phyloP scores from a whole-genome alignment of 257 asterid species.

The Scutellaria galericulata region DNA sequence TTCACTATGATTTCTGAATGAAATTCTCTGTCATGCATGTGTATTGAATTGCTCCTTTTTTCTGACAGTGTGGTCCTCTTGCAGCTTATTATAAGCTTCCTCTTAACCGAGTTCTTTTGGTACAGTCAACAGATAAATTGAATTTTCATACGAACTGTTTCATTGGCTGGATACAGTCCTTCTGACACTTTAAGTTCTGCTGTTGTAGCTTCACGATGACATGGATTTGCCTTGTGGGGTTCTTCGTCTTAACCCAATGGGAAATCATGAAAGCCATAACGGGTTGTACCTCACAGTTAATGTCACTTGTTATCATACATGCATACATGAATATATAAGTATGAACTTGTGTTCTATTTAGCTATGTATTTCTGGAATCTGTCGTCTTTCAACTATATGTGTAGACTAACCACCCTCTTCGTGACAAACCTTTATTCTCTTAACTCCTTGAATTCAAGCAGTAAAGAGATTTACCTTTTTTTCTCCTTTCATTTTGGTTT shows the following conservation, averaged over 20 bases:
- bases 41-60: conserved; percentile 29
- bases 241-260: conserved; percentile 82
- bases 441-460: neutral
- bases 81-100: conserved; percentile 98
- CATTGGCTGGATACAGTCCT: conserved; percentile 17
- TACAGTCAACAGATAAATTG: conserved; percentile 33
- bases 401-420: neutral
- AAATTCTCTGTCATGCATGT: neutral
- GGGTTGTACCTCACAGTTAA: conserved; percentile 42
- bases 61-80: conserved; percentile 83
- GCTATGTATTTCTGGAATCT: conserved; percentile 19
- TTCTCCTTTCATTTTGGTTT: neutral
- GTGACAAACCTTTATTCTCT: neutral
- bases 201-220: conserved; percentile 83
- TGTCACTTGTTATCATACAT: neutral
- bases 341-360: neutral
- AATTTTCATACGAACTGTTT: conserved; percentile 18
- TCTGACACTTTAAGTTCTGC: conserved; percentile 17
- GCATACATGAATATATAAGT: neutral
- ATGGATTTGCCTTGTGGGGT: conserved; percentile 95
- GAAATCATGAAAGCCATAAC: conserved; percentile 82
- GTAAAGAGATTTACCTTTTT: neutral
- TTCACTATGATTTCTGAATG: neutral
- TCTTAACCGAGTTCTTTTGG: conserved; percentile 91
- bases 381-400: conserved; percentile 19